Base-by-base conservation (phyloP, 2,329 filamentous ascomycete species). In the Rutstroemia sp. region DNA sequence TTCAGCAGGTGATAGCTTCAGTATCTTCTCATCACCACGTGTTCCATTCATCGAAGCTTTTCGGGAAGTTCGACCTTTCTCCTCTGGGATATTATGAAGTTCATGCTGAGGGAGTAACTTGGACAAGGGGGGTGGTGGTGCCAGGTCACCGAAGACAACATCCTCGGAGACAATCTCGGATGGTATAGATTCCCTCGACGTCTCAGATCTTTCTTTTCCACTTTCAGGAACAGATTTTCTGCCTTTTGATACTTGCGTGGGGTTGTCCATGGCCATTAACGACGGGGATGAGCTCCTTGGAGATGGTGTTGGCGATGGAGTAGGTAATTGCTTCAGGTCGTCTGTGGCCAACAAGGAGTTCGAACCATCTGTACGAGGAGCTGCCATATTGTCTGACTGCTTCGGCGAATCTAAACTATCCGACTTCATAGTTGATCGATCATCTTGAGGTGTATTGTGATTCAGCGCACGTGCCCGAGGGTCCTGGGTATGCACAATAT, bases 1-100 rank as follows among this genome's bases (percentile, higher is more conserved):
- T 63, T 83, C 79, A 39, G 74, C 77, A 7, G 78, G 78, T 0
- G 81, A 82, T 25, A 85, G 72, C 39, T 79, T 76, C 54, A 78
- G 75, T 48, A 82, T 70, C 48, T 58, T 60, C 30, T 56, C 56
- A 71, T 75, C 58, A 76, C 77, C 59, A 46, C 57, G 58, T 10
- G 41, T 47, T 48, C 60, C 64, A 2, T 61, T 56, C 4, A 60
- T 44, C 9, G 65, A 66, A 12, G 59, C 46, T 41, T 64, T 66
- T 37, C 63, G 58, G 23, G 58, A 58, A 42, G 61, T 66, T 25
- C 57, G 60, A 27, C 55, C 19, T 47, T 60, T 64, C 51, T 68
- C 64, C 53, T 68, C 68, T 10, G 63, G 65, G 38, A 68, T 65
- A 51, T 65, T 63, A 58, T 65, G 59, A 25, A 67, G 63, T 17